Conservation (phyloP, 768 basidiomycete species). For the Agrocybe chaxingu region DNA sequence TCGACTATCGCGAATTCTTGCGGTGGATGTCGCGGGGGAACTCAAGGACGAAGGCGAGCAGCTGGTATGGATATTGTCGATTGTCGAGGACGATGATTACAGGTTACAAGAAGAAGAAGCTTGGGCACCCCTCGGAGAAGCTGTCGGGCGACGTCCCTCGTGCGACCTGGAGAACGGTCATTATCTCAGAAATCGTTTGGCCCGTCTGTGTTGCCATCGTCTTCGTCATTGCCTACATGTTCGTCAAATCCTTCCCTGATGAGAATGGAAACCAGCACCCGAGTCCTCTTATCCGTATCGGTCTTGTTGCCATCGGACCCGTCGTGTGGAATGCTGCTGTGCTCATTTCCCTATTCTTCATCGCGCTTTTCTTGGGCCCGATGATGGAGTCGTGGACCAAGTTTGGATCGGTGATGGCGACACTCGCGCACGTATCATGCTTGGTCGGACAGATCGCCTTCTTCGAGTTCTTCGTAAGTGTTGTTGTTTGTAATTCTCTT, state of each 20-base stretch:
- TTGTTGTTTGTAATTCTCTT: conserved; percentile 19
- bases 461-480: conserved; percentile 93
- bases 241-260: conserved; percentile 87
- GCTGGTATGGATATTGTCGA: conserved; percentile 99
- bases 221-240: conserved; percentile 86
- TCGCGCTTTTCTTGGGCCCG: conserved; percentile 91
- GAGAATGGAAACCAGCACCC: conserved; percentile 59
- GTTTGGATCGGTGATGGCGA: conserved; percentile 93
- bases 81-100: conserved; percentile 96
- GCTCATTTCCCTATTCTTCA: conserved; percentile 80
- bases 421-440: conserved; percentile 78
- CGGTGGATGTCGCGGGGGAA: conserved; percentile 99
- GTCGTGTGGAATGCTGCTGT: conserved; percentile 94
- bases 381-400: conserved; percentile 81
- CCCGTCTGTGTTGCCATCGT: conserved; percentile 74
- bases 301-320: conserved; percentile 85
- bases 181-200: conserved; percentile 80
- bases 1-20: conserved; percentile 97
- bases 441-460: conserved; percentile 83
- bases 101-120: conserved; percentile 98
- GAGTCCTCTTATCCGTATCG: conserved; percentile 88
- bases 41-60: conserved; percentile 93
- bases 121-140: conserved; percentile 97
- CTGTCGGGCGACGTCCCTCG: conserved; percentile 92
- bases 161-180: conserved; percentile 80